phyloP scores from a whole-genome alignment of 2,329 filamentous ascomycete species.

The Fusarium sp. region DNA sequence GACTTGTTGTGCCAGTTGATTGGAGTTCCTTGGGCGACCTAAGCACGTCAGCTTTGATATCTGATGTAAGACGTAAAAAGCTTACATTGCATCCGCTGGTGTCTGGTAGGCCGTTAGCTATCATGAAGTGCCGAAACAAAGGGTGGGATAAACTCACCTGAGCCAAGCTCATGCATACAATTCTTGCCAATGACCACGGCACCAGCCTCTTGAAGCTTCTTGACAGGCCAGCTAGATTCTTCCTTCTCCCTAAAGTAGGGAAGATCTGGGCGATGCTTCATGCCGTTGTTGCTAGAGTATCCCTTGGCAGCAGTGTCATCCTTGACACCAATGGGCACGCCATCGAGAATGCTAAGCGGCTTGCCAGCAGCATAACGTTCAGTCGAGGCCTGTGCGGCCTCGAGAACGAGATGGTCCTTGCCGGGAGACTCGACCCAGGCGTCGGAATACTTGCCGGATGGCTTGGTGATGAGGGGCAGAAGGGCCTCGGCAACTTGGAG shows the following conservation, averaged over 20 bases:
- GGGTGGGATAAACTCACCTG: constrained; percentile 61
- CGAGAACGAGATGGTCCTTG: constrained; percentile 67
- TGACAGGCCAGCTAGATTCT: constrained; percentile 77
- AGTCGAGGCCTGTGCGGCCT: constrained; percentile 79
- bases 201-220: constrained; percentile 78
- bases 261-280: constrained; percentile 67
- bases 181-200: constrained; percentile 81
- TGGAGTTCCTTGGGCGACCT: constrained; percentile 77
- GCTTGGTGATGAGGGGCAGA: constrained; percentile 73
- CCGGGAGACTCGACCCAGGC: constrained; percentile 79
- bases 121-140: constrained; percentile 14
- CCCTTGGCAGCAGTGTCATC: constrained; percentile 81
- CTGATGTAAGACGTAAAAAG: not conserved
- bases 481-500: constrained; percentile 77
- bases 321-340: constrained; percentile 86
- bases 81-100: constrained; percentile 83
- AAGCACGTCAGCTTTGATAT: constrained; percentile 53
- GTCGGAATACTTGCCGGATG: constrained; percentile 71
- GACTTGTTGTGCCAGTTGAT: constrained; percentile 80
- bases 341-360: constrained; percentile 78
- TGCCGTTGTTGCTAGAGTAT: constrained; percentile 75
- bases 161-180: constrained; percentile 84
- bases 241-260: constrained; percentile 62
- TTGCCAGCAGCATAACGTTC: constrained; percentile 76
- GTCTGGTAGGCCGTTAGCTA: constrained; percentile 57